Evolutionary conservation across 805 yeast genomes (phyloP).

Genomic region (Torulaspora microellipsoides): DNA sequence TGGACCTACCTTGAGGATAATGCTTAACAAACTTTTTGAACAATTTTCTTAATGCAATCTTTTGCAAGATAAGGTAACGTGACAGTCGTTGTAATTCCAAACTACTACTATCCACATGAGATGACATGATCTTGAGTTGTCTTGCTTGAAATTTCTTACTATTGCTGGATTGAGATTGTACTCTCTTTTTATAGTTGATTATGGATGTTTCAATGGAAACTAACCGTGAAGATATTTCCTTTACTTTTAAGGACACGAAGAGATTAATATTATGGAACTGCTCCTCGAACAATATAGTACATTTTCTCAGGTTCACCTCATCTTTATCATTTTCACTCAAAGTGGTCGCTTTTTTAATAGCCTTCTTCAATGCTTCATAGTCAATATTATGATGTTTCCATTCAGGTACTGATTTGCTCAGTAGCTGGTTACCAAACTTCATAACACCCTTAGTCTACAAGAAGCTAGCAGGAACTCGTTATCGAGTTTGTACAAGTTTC

Average conservation of each 20-base stretch:
- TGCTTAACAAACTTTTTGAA: constrained; percentile 45
- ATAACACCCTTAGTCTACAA: constrained; percentile 35
- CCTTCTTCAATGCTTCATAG: constrained; percentile 68
- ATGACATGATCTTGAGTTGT: constrained; percentile 15
- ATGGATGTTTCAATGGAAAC: constrained; percentile 27
- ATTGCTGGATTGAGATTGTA: not conserved
- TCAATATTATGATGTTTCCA: constrained; percentile 84
- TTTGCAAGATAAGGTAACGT: constrained; percentile 54
- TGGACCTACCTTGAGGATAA: constrained; percentile 17
- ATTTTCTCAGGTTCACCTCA: constrained; percentile 7
- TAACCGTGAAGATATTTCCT: constrained; percentile 27
- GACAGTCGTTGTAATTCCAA: constrained; percentile 48
- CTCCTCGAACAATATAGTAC: constrained; percentile 16
- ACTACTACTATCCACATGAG: constrained; percentile 24
- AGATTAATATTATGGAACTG: constrained; percentile 27
- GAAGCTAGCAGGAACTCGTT: too few relatives aligned
- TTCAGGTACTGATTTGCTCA: constrained; percentile 74
- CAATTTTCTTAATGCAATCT: constrained; percentile 55
- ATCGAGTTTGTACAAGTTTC: too few relatives aligned
- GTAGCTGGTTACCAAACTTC: constrained; percentile 83
- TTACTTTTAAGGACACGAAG: constrained; percentile 29
- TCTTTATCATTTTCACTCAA: constrained; percentile 2
- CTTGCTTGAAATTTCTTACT: constrained; percentile 8
- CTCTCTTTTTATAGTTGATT: constrained; percentile 13
- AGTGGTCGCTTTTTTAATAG: constrained; percentile 57